Evolutionary conservation across 768 basidiomycete species (phyloP).

Genomic region (Austroboletus eburneus): DNA sequence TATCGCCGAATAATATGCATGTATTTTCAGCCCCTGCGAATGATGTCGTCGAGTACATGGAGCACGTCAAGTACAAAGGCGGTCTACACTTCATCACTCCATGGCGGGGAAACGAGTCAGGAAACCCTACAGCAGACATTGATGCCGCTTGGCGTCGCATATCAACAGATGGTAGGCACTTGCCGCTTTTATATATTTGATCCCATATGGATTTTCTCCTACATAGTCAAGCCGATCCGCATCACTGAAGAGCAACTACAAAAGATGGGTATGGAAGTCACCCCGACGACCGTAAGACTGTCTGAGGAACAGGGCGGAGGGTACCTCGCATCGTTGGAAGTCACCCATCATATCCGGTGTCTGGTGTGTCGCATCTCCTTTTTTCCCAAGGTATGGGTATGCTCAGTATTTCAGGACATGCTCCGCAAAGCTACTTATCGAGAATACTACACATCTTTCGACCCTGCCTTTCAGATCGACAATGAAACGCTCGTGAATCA

Average conservation of each 20-base stretch:
- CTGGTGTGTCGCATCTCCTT: conserved; percentile 1
- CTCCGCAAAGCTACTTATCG: conserved; percentile 6
- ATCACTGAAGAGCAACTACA: neutral
- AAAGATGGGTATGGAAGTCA: neutral
- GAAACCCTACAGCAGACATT: conserved; percentile 5
- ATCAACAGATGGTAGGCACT: conserved; percentile 1
- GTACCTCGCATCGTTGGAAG: conserved; percentile 6
- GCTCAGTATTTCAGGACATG: neutral
- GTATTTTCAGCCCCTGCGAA: conserved; percentile 6
- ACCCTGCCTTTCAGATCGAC: conserved; percentile 1
- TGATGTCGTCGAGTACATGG: conserved; percentile 7
- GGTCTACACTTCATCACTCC: conserved; percentile 1
- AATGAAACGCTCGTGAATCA: neutral
- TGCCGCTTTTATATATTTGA: too few species aligned
- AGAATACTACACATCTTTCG: conserved; percentile 1
- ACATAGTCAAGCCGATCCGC: conserved; percentile 2
- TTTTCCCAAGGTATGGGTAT: too few species aligned
- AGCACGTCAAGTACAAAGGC: conserved; percentile 3
- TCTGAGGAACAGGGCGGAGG: conserved; percentile 7
- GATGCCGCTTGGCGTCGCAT: conserved; percentile 9
- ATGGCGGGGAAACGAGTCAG: conserved; percentile 7
- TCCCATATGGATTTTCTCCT: too few species aligned
- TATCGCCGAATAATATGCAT: too few species aligned
- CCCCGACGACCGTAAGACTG: conserved; percentile 1
- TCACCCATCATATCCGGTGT: conserved; percentile 6